Conservation (phyloP, 345 rosid genomes). For the Arabidopsis suecica region DNA sequence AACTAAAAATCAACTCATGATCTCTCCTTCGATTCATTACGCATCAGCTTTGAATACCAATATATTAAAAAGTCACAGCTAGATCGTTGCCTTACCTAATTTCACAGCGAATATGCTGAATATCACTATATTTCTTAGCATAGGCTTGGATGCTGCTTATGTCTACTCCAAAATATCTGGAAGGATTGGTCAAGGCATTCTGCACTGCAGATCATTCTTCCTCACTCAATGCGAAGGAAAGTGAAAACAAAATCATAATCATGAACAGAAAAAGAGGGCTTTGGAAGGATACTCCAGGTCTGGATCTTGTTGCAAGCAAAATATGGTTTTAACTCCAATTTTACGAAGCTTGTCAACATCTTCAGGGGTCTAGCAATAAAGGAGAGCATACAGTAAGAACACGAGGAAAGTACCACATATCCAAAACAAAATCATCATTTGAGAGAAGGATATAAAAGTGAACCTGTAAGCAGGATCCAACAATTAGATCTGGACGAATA, state of each 20-base stretch:
- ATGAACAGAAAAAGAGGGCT: neutral
- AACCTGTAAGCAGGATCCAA: slow-evolving; percentile 98
- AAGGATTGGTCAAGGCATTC: slow-evolving; percentile 53
- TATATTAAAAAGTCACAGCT: neutral
- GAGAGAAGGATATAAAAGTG: slow-evolving; percentile 27
- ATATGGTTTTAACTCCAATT: slow-evolving; percentile 90
- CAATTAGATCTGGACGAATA: slow-evolving; percentile 83
- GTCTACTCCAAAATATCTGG: slow-evolving; percentile 93
- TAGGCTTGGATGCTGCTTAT: slow-evolving; percentile 74
- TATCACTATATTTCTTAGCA: slow-evolving; percentile 59
- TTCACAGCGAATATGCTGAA: slow-evolving; percentile 83
- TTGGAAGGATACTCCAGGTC: slow-evolving; percentile 88
- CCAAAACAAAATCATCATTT: neutral
- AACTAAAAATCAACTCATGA: neutral
- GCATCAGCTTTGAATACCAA: neutral
- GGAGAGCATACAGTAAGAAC: slow-evolving; percentile 19
- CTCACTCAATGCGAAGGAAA: neutral
- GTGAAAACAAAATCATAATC: neutral
- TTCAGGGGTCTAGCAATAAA: slow-evolving; percentile 64
- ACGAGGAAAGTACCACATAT: neutral
- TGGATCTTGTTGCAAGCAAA: slow-evolving; percentile 91
- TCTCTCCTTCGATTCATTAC: neutral
- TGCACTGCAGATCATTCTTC: slow-evolving; percentile 14
- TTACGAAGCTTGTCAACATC: slow-evolving; percentile 86
- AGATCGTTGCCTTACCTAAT: slow-evolving; percentile 61